These are phyloP conservation scores for Acer yangbiense DNA, from an alignment of 345 rosid species.

Conservation along the genomic window DNA sequence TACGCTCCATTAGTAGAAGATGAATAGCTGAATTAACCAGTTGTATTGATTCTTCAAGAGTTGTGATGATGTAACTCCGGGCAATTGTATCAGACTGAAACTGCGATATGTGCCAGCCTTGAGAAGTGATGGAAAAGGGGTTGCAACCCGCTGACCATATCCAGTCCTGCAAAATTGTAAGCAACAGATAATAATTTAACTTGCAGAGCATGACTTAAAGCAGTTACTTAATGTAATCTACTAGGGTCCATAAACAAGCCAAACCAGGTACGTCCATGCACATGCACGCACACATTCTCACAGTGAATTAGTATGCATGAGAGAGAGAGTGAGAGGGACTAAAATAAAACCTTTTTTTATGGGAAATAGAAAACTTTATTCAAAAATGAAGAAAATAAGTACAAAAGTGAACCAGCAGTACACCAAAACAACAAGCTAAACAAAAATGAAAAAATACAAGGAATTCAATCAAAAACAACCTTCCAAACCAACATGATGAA, in stretches of 20 bases:
- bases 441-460: too few species aligned
- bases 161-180: slow-evolving; percentile 72
- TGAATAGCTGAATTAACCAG: slow-evolving; percentile 79
- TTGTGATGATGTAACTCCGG: slow-evolving; percentile 84
- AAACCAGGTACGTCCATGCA: not conserved
- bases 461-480: too few species aligned
- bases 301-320: not conserved
- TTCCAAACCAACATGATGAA: too few species aligned
- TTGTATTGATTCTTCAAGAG: slow-evolving; percentile 90
- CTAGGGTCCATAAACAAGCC: not conserved
- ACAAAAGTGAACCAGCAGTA: too few species aligned
- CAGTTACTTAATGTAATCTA: not conserved
- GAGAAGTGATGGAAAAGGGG: slow-evolving; percentile 82
- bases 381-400: too few species aligned
- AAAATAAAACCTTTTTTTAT: not conserved
- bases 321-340: not conserved
- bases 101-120: slow-evolving; percentile 84
- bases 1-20: slow-evolving; percentile 77
- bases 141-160: slow-evolving; percentile 97
- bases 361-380: too few species aligned
- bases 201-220: not conserved
- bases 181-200: slow-evolving; percentile 7
- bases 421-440: too few species aligned
- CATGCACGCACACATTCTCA: not conserved
- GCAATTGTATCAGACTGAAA: slow-evolving; percentile 93